Evolutionary conservation across 2,329 filamentous ascomycete genomes (phyloP), one percentile per base, ranked within the genome.

Genomic region (Fusarium pseudoanthophilum): DNA sequence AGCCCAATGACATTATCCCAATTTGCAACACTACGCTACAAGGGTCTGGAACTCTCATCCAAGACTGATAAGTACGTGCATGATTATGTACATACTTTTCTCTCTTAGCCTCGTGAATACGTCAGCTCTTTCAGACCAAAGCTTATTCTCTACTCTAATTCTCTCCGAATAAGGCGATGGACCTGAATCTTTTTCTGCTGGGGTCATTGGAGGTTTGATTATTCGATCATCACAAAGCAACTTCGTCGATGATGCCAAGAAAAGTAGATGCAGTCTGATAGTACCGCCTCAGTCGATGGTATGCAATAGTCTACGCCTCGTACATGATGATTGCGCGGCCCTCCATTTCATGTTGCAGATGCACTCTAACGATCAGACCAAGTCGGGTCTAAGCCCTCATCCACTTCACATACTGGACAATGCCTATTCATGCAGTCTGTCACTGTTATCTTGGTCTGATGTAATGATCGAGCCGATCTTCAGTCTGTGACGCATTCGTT

Each of bases 261-360:
- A 39, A 28, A 42, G 21, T 24, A 36, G 55, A 58, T 56, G n/a
- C 34, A 28, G 48, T 21, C 28, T 21, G 60, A 46, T 65, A 24
- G 20, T 37, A 34, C 60, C 26, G 46, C 40, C 14, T 37, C 24
- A 39, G n/a, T 55, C 36, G 39, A 62, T 60, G 71, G 53, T 48
- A 74, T 72, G 67, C 49, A 62, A 45, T 13, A 62, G 43, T 60
- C 26, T 37, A 64, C 71, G 67, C 67, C 71, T 74, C 63, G 30
- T 46, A 39, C 46, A 49, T 42, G 52, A 64, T 59, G 72, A 69
- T 74, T 74, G 72, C 72, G 72, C 39, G 71, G 71, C 72, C 71
- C 64, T 69, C 71, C 63, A 46, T 69, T 58, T 52, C 58, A 43
- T 21, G 34, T 26, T 53, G 24, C 60, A 28, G 45, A 45, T 56